Evolutionary conservation across 2,329 filamentous ascomycete species (phyloP).

Genomic region (Ascochyta fabae): DNA sequence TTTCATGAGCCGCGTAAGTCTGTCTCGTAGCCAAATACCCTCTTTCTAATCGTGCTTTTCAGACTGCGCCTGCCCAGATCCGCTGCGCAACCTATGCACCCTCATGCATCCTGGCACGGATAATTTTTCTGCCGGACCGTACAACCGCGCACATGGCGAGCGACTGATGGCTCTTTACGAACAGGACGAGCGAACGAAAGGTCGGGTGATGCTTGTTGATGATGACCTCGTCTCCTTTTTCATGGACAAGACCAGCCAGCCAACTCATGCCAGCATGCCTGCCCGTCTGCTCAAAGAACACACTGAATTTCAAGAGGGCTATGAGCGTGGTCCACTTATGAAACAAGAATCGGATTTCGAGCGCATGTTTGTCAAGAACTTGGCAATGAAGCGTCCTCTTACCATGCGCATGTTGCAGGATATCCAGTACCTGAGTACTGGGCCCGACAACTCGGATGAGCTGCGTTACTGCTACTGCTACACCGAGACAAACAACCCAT

Average conservation of each 20-base stretch:
- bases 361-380: slow-evolving; percentile 20
- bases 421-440: slow-evolving; percentile 12
- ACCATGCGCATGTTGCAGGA: slow-evolving; percentile 10
- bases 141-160: slow-evolving; percentile 27
- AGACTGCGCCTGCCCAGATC: slow-evolving; percentile 29
- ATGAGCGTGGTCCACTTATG: slow-evolving; percentile 22
- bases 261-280: slow-evolving; percentile 11
- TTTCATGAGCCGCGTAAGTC: slow-evolving; percentile 29
- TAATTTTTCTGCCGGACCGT: slow-evolving; percentile 23
- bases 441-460: not conserved
- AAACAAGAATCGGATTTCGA: slow-evolving; percentile 26
- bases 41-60: not conserved
- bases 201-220: slow-evolving; percentile 35
- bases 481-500: not conserved
- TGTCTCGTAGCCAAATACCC: not conserved
- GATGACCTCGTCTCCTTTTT: slow-evolving; percentile 26
- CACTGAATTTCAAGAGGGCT: slow-evolving; percentile 10
- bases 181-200: slow-evolving; percentile 21
- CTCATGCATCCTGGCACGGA: slow-evolving; percentile 25
- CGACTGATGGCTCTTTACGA: slow-evolving; percentile 28
- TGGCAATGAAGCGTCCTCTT: slow-evolving; percentile 14
- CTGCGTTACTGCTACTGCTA: slow-evolving; percentile 40
- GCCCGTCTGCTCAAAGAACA: slow-evolving; percentile 22
- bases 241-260: not conserved
- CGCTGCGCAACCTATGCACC: slow-evolving; percentile 26